Evolutionary conservation across 768 basidiomycete genomes (phyloP), one percentile per base, ranked within the genome.

Genomic region (Trichaptum fuscoviolaceum): DNA sequence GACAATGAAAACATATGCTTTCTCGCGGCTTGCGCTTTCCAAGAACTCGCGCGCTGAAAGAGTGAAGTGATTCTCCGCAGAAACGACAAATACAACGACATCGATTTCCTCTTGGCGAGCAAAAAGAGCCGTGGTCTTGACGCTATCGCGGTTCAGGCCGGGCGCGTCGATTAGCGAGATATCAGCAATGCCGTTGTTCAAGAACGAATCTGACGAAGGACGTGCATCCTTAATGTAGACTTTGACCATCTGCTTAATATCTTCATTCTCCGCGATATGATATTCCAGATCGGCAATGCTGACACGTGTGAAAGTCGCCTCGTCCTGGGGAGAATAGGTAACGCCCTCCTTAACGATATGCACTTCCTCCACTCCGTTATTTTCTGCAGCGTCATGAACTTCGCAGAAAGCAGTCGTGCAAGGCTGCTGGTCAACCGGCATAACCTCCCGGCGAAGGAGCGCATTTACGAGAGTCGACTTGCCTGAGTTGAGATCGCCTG

Each of bases 381-480:
- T 93, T 72, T 93, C 93, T 30, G 87, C 81, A 1, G 92, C 93
- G 72, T 96, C 93, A 69, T 93, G 92, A 1, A 99, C 97, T 77
- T 99, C 95, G 77, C 94, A 96, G 74, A 99, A 99, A 34, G 95
- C 89, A 30, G 95, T 95, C 0, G 97, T 99, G 76, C 95, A 93
- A 2, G 97, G 97, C 75, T 99, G 97, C 75, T 99, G 95, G 77
- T 99, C 97, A 67, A 96, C 89, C 8, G 97, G 95, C 91, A 99
- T 93, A 58, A 97, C 88, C 73, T 93, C 87, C 7, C 95, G 85
- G 60, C 95, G 84, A 5, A 99, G 86, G 35, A 99, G 82, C 5
- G 96, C 93, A 73, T 99, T 99, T 75, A 99, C 94, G 74, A 99
- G 93, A 0, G 97, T 99, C 23, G 95, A 97, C 78, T 99, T 99